phyloP scores from a whole-genome alignment of 1,139 yeast species.

The Pneumocystis oryctolagi region DNA sequence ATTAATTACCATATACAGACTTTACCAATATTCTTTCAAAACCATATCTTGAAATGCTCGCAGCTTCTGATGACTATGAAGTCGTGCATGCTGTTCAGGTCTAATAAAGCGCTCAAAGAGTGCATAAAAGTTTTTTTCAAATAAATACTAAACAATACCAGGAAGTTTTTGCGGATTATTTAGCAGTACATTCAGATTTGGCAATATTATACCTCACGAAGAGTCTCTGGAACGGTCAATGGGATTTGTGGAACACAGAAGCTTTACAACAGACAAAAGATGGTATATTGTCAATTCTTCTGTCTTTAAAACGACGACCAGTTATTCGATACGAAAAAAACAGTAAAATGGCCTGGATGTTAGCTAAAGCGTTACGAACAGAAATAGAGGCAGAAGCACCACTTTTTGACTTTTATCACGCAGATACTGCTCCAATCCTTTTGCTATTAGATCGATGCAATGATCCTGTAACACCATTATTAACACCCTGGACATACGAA shows the following conservation, averaged over 20 bases:
- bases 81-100: constrained; percentile 50
- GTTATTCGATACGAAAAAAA: constrained; percentile 59
- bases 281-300: constrained; percentile 47
- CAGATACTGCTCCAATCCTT: constrained; percentile 60
- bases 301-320: constrained; percentile 67
- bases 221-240: constrained; percentile 20
- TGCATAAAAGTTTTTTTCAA: too few species aligned
- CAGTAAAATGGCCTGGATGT: constrained; percentile 44
- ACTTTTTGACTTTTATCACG: constrained; percentile 46
- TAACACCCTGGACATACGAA: constrained; percentile 95
- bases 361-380: constrained; percentile 31
- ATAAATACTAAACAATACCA: constrained; percentile 4
- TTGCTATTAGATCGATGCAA: constrained; percentile 69
- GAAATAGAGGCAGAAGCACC: constrained; percentile 29
- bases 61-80: constrained; percentile 82
- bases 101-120: background rate
- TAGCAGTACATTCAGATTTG: constrained; percentile 54
- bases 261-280: constrained; percentile 37
- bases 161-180: constrained; percentile 75
- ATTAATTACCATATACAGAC: constrained; percentile 7
- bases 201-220: constrained; percentile 33
- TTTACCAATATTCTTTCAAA: constrained; percentile 66
- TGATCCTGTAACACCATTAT: constrained; percentile 84
- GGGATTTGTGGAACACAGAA: constrained; percentile 34
- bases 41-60: constrained; percentile 65